A percentile compares a stretch with the other conserved stretches of the same genome.
Evolutionary conservation across 352 stramenopile genomes (phyloP).

Genomic region (Thalassiosira oceanica): DNA sequence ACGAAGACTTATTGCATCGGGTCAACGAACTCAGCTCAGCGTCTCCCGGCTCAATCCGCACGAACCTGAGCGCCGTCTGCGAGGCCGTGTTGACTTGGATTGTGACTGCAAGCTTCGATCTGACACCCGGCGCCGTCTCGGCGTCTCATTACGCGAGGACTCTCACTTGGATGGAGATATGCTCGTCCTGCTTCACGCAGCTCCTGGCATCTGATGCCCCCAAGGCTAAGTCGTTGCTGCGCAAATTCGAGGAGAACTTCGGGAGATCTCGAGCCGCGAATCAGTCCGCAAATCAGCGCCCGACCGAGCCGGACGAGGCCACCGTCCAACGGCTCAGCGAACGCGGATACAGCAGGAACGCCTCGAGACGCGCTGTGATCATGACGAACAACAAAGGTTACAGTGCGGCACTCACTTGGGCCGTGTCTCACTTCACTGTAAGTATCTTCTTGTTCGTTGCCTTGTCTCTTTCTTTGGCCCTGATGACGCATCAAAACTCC

Average conservation of each 20-base stretch:
- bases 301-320: constrained; percentile 21
- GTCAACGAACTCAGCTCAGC: not conserved
- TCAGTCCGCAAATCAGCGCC: not conserved
- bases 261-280: no score
- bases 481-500: no score
- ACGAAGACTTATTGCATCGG: no score
- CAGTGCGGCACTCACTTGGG: constrained; percentile 65
- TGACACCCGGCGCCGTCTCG: no score
- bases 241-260: no score
- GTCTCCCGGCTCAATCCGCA: no score
- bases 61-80: constrained; percentile 12
- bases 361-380: constrained; percentile 50
- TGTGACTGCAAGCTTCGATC: constrained; percentile 8
- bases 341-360: constrained; percentile 68
- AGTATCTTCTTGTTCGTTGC: no score
- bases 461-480: no score
- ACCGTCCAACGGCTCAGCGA: constrained; percentile 52
- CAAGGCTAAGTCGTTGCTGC: no score
- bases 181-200: constrained; percentile 29
- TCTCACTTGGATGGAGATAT: constrained; percentile 29
- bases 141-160: no score
- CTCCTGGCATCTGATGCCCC: not conserved
- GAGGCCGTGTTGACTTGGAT: constrained; percentile 25
- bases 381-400: constrained; percentile 65
- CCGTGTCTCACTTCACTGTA: constrained; percentile 66